Conservation (phyloP, 345 rosid genomes). For the Aurinia saxatilis region DNA sequence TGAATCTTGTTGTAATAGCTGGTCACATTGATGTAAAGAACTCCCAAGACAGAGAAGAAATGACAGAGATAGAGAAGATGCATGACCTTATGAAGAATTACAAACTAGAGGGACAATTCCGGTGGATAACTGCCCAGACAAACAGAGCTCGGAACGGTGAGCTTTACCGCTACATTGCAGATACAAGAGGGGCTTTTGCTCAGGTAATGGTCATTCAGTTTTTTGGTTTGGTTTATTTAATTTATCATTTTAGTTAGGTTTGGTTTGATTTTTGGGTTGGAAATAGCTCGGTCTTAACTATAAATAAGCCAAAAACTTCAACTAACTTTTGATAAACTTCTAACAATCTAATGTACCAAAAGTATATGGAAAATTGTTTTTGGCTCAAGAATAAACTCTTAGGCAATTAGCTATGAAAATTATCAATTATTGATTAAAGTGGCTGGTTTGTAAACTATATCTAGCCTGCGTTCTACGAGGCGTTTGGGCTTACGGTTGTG, state of each 20-base stretch:
- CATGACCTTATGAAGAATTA: constrained; percentile 56
- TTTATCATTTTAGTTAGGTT: neutral
- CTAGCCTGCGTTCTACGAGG: constrained; percentile 99
- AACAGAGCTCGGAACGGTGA: constrained; percentile 96
- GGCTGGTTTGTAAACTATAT: neutral
- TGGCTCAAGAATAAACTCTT: neutral
- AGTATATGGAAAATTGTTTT: no score
- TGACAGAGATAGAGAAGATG: constrained; percentile 89
- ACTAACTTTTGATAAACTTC: neutral
- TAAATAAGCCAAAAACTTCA: neutral
- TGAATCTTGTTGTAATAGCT: constrained; percentile 84
- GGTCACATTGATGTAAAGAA: constrained; percentile 71
- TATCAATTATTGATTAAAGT: neutral
- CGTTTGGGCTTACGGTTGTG: constrained; percentile 92
- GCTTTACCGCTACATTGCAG: constrained; percentile 87
- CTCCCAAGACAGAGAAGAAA: constrained; percentile 93
- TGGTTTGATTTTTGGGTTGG: neutral
- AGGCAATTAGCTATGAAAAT: neutral
- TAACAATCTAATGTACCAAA: no score
- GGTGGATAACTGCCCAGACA: constrained; percentile 88
- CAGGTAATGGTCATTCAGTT: constrained; percentile 41
- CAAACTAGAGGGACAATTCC: constrained; percentile 76
- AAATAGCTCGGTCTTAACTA: neutral
- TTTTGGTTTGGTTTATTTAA: neutral
- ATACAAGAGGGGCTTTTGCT: constrained; percentile 80